Evolutionary conservation across 169 alveolate genomes (phyloP).

Genomic region (Pseudocohnilembus persalinus): DNA sequence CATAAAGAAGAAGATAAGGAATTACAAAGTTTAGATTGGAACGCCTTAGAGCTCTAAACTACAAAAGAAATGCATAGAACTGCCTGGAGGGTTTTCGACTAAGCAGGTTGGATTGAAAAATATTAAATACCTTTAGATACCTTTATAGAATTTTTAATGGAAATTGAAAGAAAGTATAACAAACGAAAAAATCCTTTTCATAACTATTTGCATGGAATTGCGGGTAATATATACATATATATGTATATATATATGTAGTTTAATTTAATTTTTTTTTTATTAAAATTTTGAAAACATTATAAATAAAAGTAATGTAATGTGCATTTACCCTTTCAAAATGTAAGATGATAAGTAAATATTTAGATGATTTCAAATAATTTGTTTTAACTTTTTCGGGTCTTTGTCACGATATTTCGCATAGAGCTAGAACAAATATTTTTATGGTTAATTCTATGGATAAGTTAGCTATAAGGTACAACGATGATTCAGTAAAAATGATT

Average conservation of each 20-base stretch:
- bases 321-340: constrained; percentile 31
- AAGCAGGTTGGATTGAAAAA: constrained; percentile 8
- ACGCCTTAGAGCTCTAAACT: constrained; percentile 8
- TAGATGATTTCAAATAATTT: constrained; percentile 4
- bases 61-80: constrained; percentile 29
- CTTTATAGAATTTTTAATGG: constrained; percentile 30
- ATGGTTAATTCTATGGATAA: constrained; percentile 19
- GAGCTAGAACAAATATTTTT: constrained; percentile 41
- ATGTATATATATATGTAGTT: not conserved
- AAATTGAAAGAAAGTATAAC: constrained; percentile 27
- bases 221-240: constrained; percentile 1
- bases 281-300: constrained; percentile 1
- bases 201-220: constrained; percentile 38
- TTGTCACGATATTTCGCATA: constrained; percentile 47
- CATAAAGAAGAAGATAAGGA: not conserved
- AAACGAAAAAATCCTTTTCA: constrained; percentile 43
- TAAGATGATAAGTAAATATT: constrained; percentile 7
- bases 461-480: constrained; percentile 44
- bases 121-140: constrained; percentile 13
- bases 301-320: constrained; percentile 14
- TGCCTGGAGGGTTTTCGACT: constrained; percentile 29
- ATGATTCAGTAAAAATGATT: constrained; percentile 19
- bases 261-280: not conserved
- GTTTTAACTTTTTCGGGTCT: constrained; percentile 37
- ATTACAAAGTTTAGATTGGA: constrained; percentile 33